Percentiles rank a stretch among this genome's conserved stretches.
Evolutionary conservation across 495 filamentous ascomycete species (phyloP).

Genomic region (Neurospora sp.): DNA sequence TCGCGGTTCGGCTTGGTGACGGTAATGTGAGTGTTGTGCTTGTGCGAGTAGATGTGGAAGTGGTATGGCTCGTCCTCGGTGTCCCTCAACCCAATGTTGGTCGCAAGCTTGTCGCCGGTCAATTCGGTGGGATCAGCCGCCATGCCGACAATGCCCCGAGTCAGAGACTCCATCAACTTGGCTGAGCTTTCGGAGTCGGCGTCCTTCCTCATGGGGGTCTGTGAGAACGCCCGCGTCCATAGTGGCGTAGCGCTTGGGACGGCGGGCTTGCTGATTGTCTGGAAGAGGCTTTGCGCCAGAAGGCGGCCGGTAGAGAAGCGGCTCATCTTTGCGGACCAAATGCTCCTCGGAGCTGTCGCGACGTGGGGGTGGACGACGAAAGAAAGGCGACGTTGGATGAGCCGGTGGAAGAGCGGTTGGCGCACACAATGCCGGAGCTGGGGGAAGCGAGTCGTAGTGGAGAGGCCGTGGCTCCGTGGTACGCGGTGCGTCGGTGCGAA

Average conservation of each 20-base stretch:
- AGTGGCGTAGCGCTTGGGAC: slow-evolving; percentile 15
- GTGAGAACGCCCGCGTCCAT: slow-evolving; percentile 35
- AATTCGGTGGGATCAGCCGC: not conserved
- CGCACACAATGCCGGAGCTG: not conserved
- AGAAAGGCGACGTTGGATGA: not conserved
- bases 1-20: slow-evolving; percentile 71
- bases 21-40: slow-evolving; percentile 91
- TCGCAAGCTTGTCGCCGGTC: slow-evolving; percentile 5
- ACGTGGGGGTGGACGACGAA: not conserved
- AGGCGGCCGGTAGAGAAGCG: slow-evolving; percentile 33
- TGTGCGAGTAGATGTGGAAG: slow-evolving; percentile 74
- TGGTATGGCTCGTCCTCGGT: slow-evolving; percentile 52
- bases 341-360: not conserved
- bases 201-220: slow-evolving; percentile 10
- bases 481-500: not conserved
- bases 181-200: not conserved
- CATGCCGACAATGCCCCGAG: slow-evolving; percentile 1
- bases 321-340: slow-evolving; percentile 28
- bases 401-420: not conserved
- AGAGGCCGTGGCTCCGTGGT: not conserved
- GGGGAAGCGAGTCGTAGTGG: not conserved
- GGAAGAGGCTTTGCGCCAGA: slow-evolving; percentile 30
- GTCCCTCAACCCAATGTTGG: slow-evolving; percentile 8
- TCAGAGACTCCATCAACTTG: slow-evolving; percentile 4
- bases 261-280: slow-evolving; percentile 15